Conservation (phyloP, 345 rosid genomes). For the Eutrema yunnanense region DNA sequence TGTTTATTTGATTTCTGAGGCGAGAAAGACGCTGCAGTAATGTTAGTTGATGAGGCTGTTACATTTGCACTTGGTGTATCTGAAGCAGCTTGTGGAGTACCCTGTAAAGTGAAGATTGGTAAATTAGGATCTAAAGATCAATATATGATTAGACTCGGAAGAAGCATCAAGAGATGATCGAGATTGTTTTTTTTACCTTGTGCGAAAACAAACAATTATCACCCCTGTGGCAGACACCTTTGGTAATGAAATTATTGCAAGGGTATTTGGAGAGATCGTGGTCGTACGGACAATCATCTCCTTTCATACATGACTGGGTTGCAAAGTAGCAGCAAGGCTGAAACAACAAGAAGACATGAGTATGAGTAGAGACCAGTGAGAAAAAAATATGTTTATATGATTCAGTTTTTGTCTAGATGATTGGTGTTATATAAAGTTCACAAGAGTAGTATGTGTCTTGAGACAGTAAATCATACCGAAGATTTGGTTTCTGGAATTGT, state of each 20-base stretch:
- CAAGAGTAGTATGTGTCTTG: background rate
- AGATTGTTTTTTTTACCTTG: conserved; percentile 44
- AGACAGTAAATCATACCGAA: conserved; percentile 15
- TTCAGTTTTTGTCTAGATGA: background rate
- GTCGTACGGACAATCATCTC: conserved; percentile 84
- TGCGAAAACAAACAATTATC: conserved; percentile 77
- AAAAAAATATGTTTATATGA: background rate
- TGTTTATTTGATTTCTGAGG: conserved; percentile 20
- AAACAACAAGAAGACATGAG: conserved; percentile 25
- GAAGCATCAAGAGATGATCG: background rate
- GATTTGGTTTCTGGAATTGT: conserved; percentile 70
- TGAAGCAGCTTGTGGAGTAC: conserved; percentile 17
- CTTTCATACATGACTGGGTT: conserved; percentile 80
- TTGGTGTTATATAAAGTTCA: background rate
- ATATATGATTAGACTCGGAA: background rate
- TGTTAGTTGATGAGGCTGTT: conserved; percentile 15
- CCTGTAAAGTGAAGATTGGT: conserved; percentile 13
- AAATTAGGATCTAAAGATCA: background rate
- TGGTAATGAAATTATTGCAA: conserved; percentile 46
- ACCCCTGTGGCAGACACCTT: conserved; percentile 72
- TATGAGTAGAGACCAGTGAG: background rate
- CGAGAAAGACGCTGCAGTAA: conserved; percentile 3
- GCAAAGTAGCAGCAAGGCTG: conserved; percentile 94
- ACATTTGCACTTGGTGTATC: conserved; percentile 8
- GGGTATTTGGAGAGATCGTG: conserved; percentile 85